These are phyloP conservation scores for Pseudogymnoascus pannorum DNA, from an alignment of 2,329 filamentous ascomycete genomes.

Conservation along the genomic window DNA sequence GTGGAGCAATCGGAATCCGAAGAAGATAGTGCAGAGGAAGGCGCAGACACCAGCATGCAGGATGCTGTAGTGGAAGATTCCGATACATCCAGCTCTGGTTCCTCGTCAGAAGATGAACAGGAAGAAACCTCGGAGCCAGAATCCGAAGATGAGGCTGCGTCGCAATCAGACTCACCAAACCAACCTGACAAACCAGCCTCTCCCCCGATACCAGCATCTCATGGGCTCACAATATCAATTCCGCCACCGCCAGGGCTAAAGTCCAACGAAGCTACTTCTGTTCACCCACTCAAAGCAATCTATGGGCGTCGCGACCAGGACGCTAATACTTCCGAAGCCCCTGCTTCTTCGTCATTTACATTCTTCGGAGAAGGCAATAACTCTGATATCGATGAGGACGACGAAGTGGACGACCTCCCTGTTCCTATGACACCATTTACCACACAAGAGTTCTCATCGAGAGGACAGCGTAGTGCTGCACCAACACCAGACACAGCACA, in stretches of 20 bases:
- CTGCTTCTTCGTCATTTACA: constrained; percentile 58
- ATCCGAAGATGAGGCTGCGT: constrained; percentile 12
- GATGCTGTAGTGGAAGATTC: constrained; percentile 13
- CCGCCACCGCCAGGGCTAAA: constrained; percentile 39
- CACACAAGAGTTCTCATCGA: constrained; percentile 66
- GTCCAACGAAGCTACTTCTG: constrained; percentile 30
- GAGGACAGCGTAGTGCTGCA: constrained; percentile 75
- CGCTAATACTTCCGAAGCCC: constrained; percentile 30
- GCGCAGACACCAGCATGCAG: neutral
- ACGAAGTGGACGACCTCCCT: constrained; percentile 31
- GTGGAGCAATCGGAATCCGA: constrained; percentile 2
- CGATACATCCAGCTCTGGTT: constrained; percentile 21
- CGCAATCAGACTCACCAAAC: constrained; percentile 19
- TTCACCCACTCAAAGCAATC: constrained; percentile 86
- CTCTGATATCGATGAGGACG: constrained; percentile 38
- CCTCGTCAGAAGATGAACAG: constrained; percentile 23
- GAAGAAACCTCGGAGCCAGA: constrained; percentile 9
- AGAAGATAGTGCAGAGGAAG: constrained; percentile 12
- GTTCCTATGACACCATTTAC: constrained; percentile 77
- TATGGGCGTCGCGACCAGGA: constrained; percentile 65
- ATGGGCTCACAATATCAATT: constrained; percentile 31
- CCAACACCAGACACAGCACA: constrained; percentile 92
- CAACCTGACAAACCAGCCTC: constrained; percentile 41
- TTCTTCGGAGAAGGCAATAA: constrained; percentile 63
- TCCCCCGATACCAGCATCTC: constrained; percentile 46